phyloP scores from a whole-genome alignment of 1,139 yeast genomes.

The Nematodospora anomalae region DNA sequence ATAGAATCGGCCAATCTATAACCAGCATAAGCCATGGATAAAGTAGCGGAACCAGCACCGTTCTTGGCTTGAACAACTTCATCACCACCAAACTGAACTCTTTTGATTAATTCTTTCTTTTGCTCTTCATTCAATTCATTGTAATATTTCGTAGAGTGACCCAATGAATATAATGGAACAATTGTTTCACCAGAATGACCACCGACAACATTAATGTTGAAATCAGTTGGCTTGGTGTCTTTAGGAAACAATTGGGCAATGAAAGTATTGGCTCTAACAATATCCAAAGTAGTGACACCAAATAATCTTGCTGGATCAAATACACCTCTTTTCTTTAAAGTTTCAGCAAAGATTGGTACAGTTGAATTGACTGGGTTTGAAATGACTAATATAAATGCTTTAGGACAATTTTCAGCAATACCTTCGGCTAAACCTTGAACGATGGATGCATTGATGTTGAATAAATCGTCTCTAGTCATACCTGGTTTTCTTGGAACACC shows the following conservation, averaged over 20 bases:
- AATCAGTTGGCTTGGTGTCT: constrained; percentile 64
- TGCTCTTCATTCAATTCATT: constrained; percentile 50
- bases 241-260: constrained; percentile 61
- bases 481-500: constrained; percentile 99
- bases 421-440: constrained; percentile 91
- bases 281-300: constrained; percentile 97
- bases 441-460: constrained; percentile 95
- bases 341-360: constrained; percentile 97
- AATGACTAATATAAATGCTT: constrained; percentile 83
- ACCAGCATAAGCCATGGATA: constrained; percentile 99
- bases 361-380: constrained; percentile 99
- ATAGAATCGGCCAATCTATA: constrained; percentile 90
- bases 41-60: constrained; percentile 98
- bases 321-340: constrained; percentile 79
- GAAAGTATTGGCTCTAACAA: constrained; percentile 91
- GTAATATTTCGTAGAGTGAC: constrained; percentile 47
- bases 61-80: constrained; percentile 98
- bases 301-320: constrained; percentile 90
- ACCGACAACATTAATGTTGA: constrained; percentile 83
- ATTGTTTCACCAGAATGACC: constrained; percentile 99
- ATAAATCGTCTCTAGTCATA: constrained; percentile 97
- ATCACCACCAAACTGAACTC: constrained; percentile 98
- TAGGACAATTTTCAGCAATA: constrained; percentile 81
- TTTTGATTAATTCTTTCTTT: constrained; percentile 74
- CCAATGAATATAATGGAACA: constrained; percentile 82